These are phyloP conservation scores for Psilocybe sp. DNA, from an alignment of 768 basidiomycete genomes.

Conservation along the genomic window DNA sequence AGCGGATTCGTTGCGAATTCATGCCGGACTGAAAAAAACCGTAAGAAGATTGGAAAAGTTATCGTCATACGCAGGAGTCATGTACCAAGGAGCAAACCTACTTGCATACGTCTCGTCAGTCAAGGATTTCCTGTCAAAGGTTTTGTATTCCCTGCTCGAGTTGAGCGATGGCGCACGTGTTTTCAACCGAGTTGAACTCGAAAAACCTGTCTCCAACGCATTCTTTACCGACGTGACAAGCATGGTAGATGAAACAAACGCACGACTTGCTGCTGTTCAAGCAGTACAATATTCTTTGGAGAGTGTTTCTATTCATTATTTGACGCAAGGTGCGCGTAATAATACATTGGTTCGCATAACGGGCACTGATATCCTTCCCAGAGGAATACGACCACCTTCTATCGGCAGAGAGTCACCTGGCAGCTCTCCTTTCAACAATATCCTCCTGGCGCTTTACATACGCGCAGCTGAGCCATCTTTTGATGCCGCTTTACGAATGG, in stretches of 20 bases:
- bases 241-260: not conserved
- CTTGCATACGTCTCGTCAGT: conserved; percentile 16
- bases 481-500: conserved; percentile 32
- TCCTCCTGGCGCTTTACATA: conserved; percentile 23
- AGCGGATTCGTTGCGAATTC: conserved; percentile 9
- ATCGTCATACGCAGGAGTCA: conserved; percentile 14
- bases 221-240: conserved; percentile 9
- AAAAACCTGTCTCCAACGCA: not conserved
- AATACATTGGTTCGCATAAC: not conserved
- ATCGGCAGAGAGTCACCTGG: conserved; percentile 24
- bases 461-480: conserved; percentile 27
- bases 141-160: conserved; percentile 21
- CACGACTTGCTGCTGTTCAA: not conserved
- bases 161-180: conserved; percentile 4
- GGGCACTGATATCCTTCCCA: conserved; percentile 12
- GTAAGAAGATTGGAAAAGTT: conserved; percentile 28
- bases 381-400: conserved; percentile 32
- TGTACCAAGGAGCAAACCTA: conserved; percentile 18
- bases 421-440: conserved; percentile 14
- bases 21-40: conserved; percentile 22
- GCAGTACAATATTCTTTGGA: not conserved
- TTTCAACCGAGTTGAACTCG: conserved; percentile 7
- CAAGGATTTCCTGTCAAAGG: conserved; percentile 27
- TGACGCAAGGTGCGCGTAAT: conserved; percentile 11
- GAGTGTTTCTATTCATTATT: not conserved